Evolutionary conservation across 2,329 filamentous ascomycete species (phyloP).

Genomic region (Verticillium alfalfae): DNA sequence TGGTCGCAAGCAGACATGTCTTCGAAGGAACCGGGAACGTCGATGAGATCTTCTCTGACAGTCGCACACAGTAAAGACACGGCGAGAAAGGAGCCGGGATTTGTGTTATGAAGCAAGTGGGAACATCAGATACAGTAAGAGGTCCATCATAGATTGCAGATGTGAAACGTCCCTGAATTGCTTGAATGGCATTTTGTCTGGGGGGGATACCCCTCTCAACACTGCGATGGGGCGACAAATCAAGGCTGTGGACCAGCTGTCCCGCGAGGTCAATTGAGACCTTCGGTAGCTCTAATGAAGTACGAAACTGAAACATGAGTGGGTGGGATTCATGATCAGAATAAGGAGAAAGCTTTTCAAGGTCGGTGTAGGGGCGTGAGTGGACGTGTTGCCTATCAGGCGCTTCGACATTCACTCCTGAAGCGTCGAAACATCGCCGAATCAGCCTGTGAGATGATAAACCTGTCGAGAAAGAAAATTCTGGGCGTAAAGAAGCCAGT

Average conservation of each 20-base stretch:
- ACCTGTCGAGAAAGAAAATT: conserved; percentile 1
- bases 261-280: too few species aligned
- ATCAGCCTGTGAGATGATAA: neutral
- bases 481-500: conserved; percentile 2
- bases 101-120: conserved; percentile 23
- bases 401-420: too few species aligned
- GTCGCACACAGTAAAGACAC: conserved; percentile 23
- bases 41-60: conserved; percentile 23
- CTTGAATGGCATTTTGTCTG: too few species aligned
- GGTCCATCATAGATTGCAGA: neutral
- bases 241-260: neutral
- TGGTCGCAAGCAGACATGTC: too few species aligned
- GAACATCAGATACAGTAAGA: neutral
- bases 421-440: neutral
- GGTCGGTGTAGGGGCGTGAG: too few species aligned
- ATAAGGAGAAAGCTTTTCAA: too few species aligned
- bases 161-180: neutral
- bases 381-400: too few species aligned
- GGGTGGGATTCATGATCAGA: too few species aligned
- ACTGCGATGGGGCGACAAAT: neutral
- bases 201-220: neutral
- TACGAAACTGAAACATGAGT: too few species aligned
- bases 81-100: conserved; percentile 25
- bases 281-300: too few species aligned
- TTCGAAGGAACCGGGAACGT: too few species aligned